phyloP scores from a whole-genome alignment of 441 rosid species.

The Daphne laureola region DNA sequence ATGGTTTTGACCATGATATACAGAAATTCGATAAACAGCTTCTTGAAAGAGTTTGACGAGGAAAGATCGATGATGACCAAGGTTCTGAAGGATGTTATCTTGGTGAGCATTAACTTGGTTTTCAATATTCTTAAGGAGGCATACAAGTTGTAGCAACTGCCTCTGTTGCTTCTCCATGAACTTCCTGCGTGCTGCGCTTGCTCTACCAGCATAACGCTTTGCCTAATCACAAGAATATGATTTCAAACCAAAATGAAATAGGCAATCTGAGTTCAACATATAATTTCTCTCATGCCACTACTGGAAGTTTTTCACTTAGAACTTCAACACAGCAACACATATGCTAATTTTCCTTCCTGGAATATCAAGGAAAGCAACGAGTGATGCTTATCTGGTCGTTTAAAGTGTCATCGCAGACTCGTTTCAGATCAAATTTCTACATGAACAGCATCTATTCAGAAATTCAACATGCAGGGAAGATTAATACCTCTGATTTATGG shows the following conservation, averaged over 20 bases:
- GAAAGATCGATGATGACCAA: conserved; percentile 28
- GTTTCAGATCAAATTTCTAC: too few relatives aligned
- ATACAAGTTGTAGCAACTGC: conserved; percentile 36
- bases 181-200: conserved; percentile 31
- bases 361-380: too few relatives aligned
- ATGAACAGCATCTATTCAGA: too few relatives aligned
- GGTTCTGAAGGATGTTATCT: conserved; percentile 30
- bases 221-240: conserved; percentile 19
- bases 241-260: too few relatives aligned
- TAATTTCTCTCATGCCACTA: too few relatives aligned
- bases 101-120: conserved; percentile 33
- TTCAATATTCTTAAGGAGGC: conserved; percentile 43
- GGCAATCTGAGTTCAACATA: too few relatives aligned
- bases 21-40: conserved; percentile 19
- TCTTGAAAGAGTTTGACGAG: conserved; percentile 37
- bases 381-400: too few relatives aligned
- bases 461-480: too few relatives aligned
- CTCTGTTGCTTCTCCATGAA: conserved; percentile 35
- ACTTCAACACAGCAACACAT: too few relatives aligned
- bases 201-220: conserved; percentile 30
- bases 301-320: too few relatives aligned
- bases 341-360: too few relatives aligned
- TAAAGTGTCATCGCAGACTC: too few relatives aligned
- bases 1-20: conserved; percentile 27
- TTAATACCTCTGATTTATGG: conserved; percentile 5